Conservation (phyloP, 1,284 basidiomycete genomes). For the Coniferiporia weirii region DNA sequence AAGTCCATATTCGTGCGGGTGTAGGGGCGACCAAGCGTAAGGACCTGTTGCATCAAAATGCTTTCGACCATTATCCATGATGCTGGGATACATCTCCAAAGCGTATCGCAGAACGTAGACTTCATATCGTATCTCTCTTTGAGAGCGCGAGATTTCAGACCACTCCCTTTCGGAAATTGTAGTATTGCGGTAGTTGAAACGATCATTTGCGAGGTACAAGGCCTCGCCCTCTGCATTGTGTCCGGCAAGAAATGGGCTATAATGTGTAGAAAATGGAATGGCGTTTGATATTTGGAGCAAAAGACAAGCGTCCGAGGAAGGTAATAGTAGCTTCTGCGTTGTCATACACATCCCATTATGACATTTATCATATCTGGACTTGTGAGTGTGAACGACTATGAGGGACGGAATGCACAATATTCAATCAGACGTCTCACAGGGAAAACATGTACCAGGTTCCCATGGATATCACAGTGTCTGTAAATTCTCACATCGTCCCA, state of each 20-base stretch:
- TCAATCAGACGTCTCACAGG: background rate
- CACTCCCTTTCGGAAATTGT: background rate
- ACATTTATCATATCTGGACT: background rate
- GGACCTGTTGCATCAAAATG: background rate
- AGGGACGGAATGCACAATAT: background rate
- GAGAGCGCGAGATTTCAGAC: background rate
- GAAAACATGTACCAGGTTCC: background rate
- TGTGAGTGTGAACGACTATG: background rate
- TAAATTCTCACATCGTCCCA: background rate
- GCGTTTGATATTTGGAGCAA: background rate
- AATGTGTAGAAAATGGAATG: background rate
- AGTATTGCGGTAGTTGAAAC: background rate
- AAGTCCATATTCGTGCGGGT: too few species aligned
- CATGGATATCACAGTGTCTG: background rate
- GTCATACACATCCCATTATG: background rate
- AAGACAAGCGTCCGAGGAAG: background rate
- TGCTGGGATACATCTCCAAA: background rate
- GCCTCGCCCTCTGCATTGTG: background rate
- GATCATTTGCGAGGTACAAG: background rate
- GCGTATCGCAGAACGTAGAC: too few species aligned
- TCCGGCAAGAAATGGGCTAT: background rate
- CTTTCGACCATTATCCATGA: background rate
- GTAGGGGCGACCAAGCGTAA: background rate
- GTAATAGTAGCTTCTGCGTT: background rate
- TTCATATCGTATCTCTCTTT: background rate